Evolutionary conservation across 2,329 filamentous ascomycete genomes (phyloP), one percentile per base, ranked within the genome.

Genomic region (Aspergillus udagawae): DNA sequence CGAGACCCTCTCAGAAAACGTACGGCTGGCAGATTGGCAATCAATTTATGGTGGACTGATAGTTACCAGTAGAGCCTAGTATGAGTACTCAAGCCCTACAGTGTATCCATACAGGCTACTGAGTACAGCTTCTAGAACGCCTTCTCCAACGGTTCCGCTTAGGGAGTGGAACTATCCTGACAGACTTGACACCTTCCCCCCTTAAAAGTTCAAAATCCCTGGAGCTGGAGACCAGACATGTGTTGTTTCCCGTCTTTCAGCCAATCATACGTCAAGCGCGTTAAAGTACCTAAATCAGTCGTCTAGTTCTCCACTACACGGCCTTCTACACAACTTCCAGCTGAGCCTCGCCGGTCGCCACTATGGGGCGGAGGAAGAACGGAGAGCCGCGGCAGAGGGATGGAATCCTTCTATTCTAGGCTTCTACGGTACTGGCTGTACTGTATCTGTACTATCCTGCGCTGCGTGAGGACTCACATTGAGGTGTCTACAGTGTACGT

Each of bases 291-390:
- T 38, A 38, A 38, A 47, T 23, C 9, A 2, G n/a, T 44, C n/a
- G 2, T 27, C 23, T 47, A n/a, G 14, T 25, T 47, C 23, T 47
- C 44, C 44, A 25, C 44, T 21, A 47, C 44, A 47, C 25, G 44
- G 21, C 23, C 10, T 7, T 23, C 44, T 23, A 47, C 21, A 21
- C 21, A 23, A 23, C 20, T 23, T 23, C 20, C 44, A 14, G 20
- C 44, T 44, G 44, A 47, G 44, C 44, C 44, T 47, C 44, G 44
- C 44, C 44, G 7, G 3, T 7, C 54, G 54, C 55, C 51, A 57
- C 55, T 53, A 56, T 38, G 51, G 55, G 47, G 55, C 47, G 47
- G 44, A 29, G 35, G 27, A 28, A 51, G 41, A 53, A 52, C 51
- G 35, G 44, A 57, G 45, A 32, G 45, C 49, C 51, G 47, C 55